These are phyloP conservation scores for Stephania japonica DNA, from an alignment of 164 flowering plant genomes.

Conservation along the genomic window DNA sequence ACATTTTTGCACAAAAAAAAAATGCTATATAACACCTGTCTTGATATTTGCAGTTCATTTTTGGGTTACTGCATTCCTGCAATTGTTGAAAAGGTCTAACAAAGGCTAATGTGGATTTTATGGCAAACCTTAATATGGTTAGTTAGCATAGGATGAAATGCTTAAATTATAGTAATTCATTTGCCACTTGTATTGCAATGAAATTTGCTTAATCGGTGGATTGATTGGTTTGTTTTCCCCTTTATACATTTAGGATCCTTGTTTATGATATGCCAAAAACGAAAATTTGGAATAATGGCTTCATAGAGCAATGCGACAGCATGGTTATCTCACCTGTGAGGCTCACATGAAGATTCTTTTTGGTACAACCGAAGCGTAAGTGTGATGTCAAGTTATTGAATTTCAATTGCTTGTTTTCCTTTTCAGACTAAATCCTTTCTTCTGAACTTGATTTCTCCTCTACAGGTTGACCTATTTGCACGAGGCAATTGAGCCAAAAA, in stretches of 20 bases:
- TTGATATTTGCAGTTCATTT: too few species aligned
- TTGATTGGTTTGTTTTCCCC: neutral
- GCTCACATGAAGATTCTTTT: constrained; percentile 74
- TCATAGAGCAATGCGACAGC: constrained; percentile 74
- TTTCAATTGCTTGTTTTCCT: neutral
- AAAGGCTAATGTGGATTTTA: too few species aligned
- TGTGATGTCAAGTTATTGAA: constrained; percentile 8
- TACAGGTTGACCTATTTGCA: constrained; percentile 85
- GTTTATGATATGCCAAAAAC: constrained; percentile 86
- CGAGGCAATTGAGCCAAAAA: constrained; percentile 89
- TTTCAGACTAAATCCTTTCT: neutral
- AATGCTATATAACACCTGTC: too few species aligned
- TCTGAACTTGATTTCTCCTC: constrained; percentile 6
- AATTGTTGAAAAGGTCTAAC: too few species aligned
- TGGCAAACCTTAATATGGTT: too few species aligned
- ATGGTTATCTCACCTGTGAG: constrained; percentile 86
- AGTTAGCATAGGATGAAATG: too few species aligned
- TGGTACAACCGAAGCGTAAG: constrained; percentile 93
- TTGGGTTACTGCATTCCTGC: too few species aligned
- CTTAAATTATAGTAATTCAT: too few species aligned
- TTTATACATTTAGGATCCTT: constrained; percentile 68
- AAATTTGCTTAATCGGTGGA: neutral
- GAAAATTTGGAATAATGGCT: constrained; percentile 89
- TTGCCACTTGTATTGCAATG: too few species aligned
- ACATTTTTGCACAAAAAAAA: too few species aligned